Evolutionary conservation across 805 yeast genomes (phyloP).

Genomic region (Barnettozyma pratensis): DNA sequence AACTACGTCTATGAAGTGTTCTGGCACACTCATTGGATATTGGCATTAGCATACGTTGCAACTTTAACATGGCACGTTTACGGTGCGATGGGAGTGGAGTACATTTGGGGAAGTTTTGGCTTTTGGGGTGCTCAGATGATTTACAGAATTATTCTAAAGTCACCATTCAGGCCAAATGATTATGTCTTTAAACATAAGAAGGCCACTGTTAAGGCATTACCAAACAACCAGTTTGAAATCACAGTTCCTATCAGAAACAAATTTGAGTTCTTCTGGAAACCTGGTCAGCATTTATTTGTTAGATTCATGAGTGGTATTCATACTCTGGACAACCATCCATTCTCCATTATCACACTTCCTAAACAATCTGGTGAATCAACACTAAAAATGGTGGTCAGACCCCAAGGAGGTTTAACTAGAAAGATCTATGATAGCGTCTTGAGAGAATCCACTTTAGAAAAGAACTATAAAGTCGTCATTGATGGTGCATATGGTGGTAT

Average conservation of each 20-base stretch:
- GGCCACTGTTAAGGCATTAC: conserved; percentile 26
- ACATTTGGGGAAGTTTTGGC: conserved; percentile 45
- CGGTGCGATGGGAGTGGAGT: conserved; percentile 32
- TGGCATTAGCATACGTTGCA: conserved; percentile 44
- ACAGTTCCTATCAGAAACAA: conserved; percentile 20
- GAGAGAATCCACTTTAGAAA: conserved; percentile 23
- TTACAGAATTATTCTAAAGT: conserved; percentile 41
- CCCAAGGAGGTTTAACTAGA: conserved; percentile 43
- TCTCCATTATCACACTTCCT: conserved; percentile 39
- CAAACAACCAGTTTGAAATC: conserved; percentile 31
- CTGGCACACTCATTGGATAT: conserved; percentile 48
- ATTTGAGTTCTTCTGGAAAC: conserved; percentile 38
- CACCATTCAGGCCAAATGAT: conserved; percentile 39
- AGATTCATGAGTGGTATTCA: conserved; percentile 39
- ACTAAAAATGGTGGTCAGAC: conserved; percentile 40
- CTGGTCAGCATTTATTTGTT: conserved; percentile 53
- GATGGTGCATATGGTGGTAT: conserved; percentile 61
- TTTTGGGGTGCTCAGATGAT: conserved; percentile 46
- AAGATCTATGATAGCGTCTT: conserved; percentile 21
- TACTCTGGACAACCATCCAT: conserved; percentile 51
- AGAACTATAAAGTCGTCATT: conserved; percentile 25
- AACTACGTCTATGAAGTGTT: conserved; percentile 41
- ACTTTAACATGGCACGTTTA: conserved; percentile 42
- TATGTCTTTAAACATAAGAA: conserved; percentile 35
- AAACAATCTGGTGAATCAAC: conserved; percentile 8